These are phyloP conservation scores for Komagataella pastoris DNA, from an alignment of 805 yeast genomes.

Conservation along the genomic window DNA sequence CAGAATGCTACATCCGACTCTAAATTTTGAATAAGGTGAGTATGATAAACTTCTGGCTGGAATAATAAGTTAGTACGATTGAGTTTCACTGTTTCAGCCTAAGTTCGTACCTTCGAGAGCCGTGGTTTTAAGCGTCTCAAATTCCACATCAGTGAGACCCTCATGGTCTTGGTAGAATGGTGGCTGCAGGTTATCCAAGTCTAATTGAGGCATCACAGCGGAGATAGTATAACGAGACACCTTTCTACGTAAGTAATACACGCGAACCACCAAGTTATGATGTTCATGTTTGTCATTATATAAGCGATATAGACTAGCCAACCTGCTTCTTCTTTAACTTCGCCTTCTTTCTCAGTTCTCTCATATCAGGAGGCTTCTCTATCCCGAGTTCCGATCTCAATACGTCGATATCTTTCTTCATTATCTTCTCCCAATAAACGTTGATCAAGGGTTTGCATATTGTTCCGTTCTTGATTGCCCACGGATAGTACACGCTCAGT, in stretches of 20 bases:
- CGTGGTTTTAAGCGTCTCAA: constrained; percentile 8
- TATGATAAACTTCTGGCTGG: constrained; percentile 40
- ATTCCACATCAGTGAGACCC: constrained; percentile 4
- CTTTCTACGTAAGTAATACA: background rate
- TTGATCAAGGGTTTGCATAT: constrained; percentile 67
- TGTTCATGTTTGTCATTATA: background rate
- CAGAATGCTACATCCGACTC: constrained; percentile 74
- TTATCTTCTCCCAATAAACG: constrained; percentile 82
- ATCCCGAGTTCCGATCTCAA: constrained; percentile 63
- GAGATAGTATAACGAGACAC: background rate
- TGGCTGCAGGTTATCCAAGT: constrained; percentile 3
- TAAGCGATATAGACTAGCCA: background rate
- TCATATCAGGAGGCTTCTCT: constrained; percentile 66
- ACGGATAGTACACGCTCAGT: constrained; percentile 64
- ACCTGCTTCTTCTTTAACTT: background rate
- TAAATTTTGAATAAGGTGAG: constrained; percentile 62
- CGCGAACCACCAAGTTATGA: background rate
- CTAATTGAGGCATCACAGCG: background rate
- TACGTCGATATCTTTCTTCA: constrained; percentile 61
- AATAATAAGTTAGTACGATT: background rate
- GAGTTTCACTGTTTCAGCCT: background rate
- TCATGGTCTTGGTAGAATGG: constrained; percentile 4
- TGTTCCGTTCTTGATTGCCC: constrained; percentile 71
- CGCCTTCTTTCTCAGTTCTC: constrained; percentile 38
- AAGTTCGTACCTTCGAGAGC: constrained; percentile 3